Evolutionary conservation across 495 filamentous ascomycete genomes (phyloP).

Genomic region (Hypoxylon lenormandii): DNA sequence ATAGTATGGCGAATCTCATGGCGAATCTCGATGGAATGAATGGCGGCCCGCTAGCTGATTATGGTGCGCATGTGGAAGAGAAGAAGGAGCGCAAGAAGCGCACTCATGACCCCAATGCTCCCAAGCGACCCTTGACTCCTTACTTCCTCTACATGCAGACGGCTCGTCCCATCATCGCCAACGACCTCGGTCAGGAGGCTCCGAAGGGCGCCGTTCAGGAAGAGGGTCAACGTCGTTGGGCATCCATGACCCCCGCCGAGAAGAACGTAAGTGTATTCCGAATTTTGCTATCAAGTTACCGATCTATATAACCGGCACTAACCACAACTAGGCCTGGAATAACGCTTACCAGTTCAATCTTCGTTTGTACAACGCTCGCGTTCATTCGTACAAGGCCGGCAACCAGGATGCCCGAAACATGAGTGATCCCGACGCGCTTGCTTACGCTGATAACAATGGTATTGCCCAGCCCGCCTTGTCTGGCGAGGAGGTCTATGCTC

Average conservation of each 20-base stretch:
- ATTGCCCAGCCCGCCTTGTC: constrained; percentile 59
- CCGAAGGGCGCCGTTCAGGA: constrained; percentile 82
- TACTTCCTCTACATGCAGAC: constrained; percentile 94
- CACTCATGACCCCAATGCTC: constrained; percentile 89
- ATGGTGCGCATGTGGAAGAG: constrained; percentile 64
- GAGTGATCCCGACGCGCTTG: constrained; percentile 67
- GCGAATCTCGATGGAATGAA: constrained; percentile 56
- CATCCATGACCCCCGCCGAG: constrained; percentile 74
- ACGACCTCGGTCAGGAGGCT: constrained; percentile 75
- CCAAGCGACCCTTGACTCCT: constrained; percentile 90
- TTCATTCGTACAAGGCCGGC: constrained; percentile 77
- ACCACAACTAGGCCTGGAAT: constrained; percentile 71
- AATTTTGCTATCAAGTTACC: not conserved
- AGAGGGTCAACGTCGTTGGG: constrained; percentile 86
- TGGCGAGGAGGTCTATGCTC: constrained; percentile 64
- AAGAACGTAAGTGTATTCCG: constrained; percentile 71
- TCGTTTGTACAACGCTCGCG: constrained; percentile 75
- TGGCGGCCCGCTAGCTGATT: constrained; percentile 50
- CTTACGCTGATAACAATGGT: constrained; percentile 67
- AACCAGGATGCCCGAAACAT: constrained; percentile 73
- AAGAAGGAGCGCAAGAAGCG: constrained; percentile 90
- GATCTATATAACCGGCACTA: constrained; percentile 17
- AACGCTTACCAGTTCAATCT: constrained; percentile 80
- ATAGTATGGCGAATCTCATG: constrained; percentile 64
- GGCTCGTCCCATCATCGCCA: constrained; percentile 79